Evolutionary conservation across 768 basidiomycete species (phyloP).

Genomic region (Kwoniella bestiolae): DNA sequence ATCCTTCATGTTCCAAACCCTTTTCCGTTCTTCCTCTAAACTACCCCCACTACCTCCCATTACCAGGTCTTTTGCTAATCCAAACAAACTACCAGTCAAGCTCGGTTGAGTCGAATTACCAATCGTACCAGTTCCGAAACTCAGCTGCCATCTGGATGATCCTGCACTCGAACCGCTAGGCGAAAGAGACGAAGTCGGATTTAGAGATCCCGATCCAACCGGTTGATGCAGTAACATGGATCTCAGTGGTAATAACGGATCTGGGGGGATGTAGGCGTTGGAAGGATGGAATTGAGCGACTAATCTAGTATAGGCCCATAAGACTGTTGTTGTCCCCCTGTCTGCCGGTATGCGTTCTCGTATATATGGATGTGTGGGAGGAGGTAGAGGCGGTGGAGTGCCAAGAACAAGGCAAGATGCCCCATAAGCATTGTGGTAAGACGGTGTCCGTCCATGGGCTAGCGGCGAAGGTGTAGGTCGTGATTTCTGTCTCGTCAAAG

Average conservation of each 20-base stretch:
- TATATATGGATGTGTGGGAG: constrained; percentile 46
- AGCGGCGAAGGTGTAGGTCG: constrained; percentile 21
- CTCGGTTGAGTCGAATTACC: constrained; percentile 50
- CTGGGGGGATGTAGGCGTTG: constrained; percentile 53
- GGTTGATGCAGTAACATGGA: constrained; percentile 54
- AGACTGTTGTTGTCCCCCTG: constrained; percentile 43
- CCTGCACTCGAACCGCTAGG: background rate
- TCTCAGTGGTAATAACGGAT: constrained; percentile 54
- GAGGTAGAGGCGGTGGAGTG: constrained; percentile 17
- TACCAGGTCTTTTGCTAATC: constrained; percentile 50
- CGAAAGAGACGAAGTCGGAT: constrained; percentile 16
- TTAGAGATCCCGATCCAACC: constrained; percentile 52
- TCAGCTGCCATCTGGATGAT: constrained; percentile 49
- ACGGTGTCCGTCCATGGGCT: constrained; percentile 27
- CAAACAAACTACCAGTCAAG: constrained; percentile 55
- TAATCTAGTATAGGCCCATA: constrained; percentile 54
- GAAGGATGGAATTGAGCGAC: constrained; percentile 54
- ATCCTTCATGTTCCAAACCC: constrained; percentile 57
- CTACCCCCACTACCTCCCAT: constrained; percentile 53
- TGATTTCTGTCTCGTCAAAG: constrained; percentile 11
- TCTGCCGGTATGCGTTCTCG: constrained; percentile 27
- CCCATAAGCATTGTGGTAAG: constrained; percentile 42
- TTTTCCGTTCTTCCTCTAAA: constrained; percentile 58
- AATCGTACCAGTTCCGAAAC: constrained; percentile 52
- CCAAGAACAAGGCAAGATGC: constrained; percentile 27